Evolutionary conservation across 441 rosid species (phyloP).

Genomic region (Daphne laureola): DNA sequence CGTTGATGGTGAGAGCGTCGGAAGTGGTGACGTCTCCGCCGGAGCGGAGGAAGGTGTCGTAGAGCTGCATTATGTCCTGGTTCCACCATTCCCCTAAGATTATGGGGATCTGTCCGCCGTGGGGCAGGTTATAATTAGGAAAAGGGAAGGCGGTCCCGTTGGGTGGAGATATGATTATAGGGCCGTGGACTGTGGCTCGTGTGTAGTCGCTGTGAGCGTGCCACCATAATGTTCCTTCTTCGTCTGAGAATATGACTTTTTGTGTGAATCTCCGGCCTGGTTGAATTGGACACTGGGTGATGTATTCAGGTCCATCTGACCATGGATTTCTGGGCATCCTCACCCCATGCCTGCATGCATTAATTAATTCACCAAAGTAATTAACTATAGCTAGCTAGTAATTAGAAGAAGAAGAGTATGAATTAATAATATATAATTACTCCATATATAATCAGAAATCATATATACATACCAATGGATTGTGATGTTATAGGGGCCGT

Average conservation of each 20-base stretch:
- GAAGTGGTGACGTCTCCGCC: constrained; percentile 32
- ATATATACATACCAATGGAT: constrained; percentile 31
- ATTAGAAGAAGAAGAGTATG: no score
- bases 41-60: constrained; percentile 4
- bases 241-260: constrained; percentile 31
- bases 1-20: constrained; percentile 40
- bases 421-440: no score
- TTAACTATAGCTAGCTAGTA: neutral
- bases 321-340: constrained; percentile 57
- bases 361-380: constrained; percentile 1
- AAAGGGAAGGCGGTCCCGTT: constrained; percentile 31
- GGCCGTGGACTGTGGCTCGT: constrained; percentile 49
- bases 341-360: constrained; percentile 53
- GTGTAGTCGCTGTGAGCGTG: constrained; percentile 64
- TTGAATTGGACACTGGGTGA: constrained; percentile 56
- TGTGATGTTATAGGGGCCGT: constrained; percentile 36
- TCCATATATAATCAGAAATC: neutral
- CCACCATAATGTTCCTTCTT: constrained; percentile 72
- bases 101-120: constrained; percentile 25
- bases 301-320: constrained; percentile 55
- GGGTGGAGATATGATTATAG: constrained; percentile 34
- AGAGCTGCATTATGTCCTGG: constrained; percentile 15
- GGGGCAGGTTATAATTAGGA: constrained; percentile 26
- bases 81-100: constrained; percentile 33
- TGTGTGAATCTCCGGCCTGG: constrained; percentile 40